Base-by-base conservation (phyloP, 2,329 filamentous ascomycete species). In the Cladosporium sphaerospermum region DNA sequence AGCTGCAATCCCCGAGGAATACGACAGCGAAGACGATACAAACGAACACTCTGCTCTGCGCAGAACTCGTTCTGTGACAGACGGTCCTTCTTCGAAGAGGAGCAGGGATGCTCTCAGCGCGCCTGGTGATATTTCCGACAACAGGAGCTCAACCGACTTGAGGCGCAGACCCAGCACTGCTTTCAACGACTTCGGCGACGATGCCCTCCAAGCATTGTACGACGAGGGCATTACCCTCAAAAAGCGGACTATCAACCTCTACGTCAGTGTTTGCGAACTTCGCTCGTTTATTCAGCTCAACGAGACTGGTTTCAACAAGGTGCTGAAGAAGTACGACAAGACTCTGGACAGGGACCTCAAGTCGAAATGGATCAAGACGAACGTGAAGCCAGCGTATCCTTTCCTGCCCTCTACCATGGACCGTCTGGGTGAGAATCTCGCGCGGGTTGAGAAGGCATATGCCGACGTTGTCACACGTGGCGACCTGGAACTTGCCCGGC, bases 281-380 rank as follows among this genome's bases (percentile, higher is more conserved):
- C 95, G 96, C 67, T 97, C 92, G 2, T 99, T 91, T 66, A 85
- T 91, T 52, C 92, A 97, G 73, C 82, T 99, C 57, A 99, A 99
- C 77, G 87, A 88, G 72, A 99, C 93, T 0, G 93, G 93, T 10
- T 99, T 99, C 73, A 83, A 85, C 64, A 99, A 99, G 72, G 91
- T 95, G 0, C 74, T 97, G 61, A 99, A 99, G 74, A 99, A 99
- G 71, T 99, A 93, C 66, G 93, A 99, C 78, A 99, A 99, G 76
- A 97, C 88, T 54, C 74, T 96, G 54, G 86, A 96, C 69, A 85
- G 85, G 59, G 85, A 85, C 62, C 76, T 97, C 52, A 90, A 92
- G 60, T 75, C 81, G 11, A 75, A 78, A 43, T 99, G 96, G 68
- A 83, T 96, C 70, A 78, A 82, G 53, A 74, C 81, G 32, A 78